Evolutionary conservation across 139 green algal species (phyloP).

Genomic region (Chlamydomonas sp.): DNA sequence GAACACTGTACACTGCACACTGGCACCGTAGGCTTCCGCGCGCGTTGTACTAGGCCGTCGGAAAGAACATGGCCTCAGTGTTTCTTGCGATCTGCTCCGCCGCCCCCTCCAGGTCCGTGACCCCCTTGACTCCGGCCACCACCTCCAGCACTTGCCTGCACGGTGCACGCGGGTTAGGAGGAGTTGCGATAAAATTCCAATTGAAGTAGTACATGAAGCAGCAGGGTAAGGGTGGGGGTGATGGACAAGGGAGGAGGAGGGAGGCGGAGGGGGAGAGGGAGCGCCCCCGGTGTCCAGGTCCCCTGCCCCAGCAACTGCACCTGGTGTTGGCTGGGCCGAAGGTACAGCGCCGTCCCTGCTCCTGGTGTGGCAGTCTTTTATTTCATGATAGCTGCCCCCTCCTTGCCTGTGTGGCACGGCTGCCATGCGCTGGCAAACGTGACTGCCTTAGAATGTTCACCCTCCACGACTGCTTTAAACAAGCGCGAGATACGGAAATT

Average conservation of each 20-base stretch:
- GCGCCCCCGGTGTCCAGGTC: too few species aligned
- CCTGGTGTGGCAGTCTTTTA: too few species aligned
- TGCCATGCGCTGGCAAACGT: background rate
- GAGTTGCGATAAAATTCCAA: too few species aligned
- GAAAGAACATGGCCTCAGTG: constrained; percentile 66
- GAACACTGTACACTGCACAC: too few species aligned
- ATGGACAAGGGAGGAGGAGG: background rate
- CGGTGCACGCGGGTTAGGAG: background rate
- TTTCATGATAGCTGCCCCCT: too few species aligned
- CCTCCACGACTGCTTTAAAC: background rate
- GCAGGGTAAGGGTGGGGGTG: background rate
- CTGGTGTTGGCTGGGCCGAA: too few species aligned
- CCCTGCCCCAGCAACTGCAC: too few species aligned
- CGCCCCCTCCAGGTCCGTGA: constrained; percentile 44
- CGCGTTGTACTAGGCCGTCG: background rate
- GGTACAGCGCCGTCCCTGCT: too few species aligned
- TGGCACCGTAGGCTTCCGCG: too few species aligned
- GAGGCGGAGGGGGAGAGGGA: too few species aligned
- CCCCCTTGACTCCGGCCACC: constrained; percentile 58
- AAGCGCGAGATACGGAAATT: background rate
- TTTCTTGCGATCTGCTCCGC: constrained; percentile 50
- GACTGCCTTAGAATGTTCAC: background rate
- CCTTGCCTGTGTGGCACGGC: background rate
- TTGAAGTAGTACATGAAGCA: background rate
- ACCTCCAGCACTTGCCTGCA: constrained; percentile 70